Base-by-base conservation (phyloP, 2,329 filamentous ascomycete genomes). In the Beauveria pseudobassiana region DNA sequence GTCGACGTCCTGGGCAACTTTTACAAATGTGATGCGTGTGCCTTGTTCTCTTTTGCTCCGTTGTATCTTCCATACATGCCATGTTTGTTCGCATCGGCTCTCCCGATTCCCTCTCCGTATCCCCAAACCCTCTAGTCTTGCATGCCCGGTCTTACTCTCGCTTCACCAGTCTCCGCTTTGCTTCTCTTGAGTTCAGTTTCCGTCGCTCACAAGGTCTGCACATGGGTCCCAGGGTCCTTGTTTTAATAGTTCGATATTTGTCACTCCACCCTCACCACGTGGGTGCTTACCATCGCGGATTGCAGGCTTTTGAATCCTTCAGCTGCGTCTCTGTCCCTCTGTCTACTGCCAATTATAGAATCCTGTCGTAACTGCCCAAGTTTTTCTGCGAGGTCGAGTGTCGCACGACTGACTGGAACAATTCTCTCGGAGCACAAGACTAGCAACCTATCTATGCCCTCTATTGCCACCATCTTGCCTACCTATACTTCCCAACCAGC, bases 251-350 rank as follows among this genome's bases (percentile, higher is more conserved):
- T 58, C 22, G 24, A 22, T 9, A 49, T n/a, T 30, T n/a, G 3
- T 16, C 46, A 45, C 48, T 52, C 57, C 48, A 43, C 49, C 28
- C 14, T 26, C 58, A 53, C 43, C 58, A 60, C 58, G 58, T 60
- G 58, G 58, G 58, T 9, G 58, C 4, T 20, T 60, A 48, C 40
- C 40, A 42, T 48, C 58, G 40, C 58, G 49, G 49, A 52, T 60
- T 59, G 48, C 57, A 46, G 48, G 57, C 49, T 59, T 59, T 58
- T n/a, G n/a, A n/a, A 1, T 40, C 28, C 48, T 52, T 59, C 38
- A 52, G 48, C 40, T 52, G 34, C 24, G 34, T 52, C 8, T 45
- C 46, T 57, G 43, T 18, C 20, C 43, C 24, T n/a, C n/a, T 40
- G 30, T 10, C 34, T 43, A 48, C 28, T 48, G n/a, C 49, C 48